Percentiles rank a stretch among this genome's conserved stretches.
These are phyloP conservation scores for Penicillium flavigenum DNA, from an alignment of 495 filamentous ascomycete species.

Conservation along the genomic window DNA sequence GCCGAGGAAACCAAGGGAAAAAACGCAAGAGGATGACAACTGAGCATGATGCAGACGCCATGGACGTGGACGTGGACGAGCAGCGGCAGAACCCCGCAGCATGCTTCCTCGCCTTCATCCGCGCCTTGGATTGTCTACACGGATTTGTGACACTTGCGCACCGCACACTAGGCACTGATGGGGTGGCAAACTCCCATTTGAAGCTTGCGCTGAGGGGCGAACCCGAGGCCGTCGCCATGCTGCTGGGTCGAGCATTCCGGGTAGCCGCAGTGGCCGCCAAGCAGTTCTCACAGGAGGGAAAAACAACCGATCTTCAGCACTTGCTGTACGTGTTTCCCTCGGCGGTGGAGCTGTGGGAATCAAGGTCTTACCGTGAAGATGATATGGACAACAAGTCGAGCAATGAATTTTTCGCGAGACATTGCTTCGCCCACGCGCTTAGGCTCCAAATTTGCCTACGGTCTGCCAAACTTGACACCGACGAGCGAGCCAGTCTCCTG, in stretches of 20 bases:
- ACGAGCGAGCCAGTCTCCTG: conserved; percentile 39
- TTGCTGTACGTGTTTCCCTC: conserved; percentile 41
- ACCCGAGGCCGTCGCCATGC: conserved; percentile 45
- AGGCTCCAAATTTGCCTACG: conserved; percentile 39
- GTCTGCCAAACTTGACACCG: conserved; percentile 36
- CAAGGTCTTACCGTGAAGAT: conserved; percentile 40
- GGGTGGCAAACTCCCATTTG: conserved; percentile 52
- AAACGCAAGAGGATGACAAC: conserved; percentile 43
- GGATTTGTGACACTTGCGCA: conserved; percentile 32
- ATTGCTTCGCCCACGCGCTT: conserved; percentile 42
- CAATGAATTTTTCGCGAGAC: conserved; percentile 43
- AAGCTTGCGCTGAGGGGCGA: conserved; percentile 50
- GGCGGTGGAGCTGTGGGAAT: conserved; percentile 48
- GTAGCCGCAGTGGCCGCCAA: conserved; percentile 37
- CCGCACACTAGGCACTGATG: conserved; percentile 29
- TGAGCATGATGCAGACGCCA: conserved; percentile 35
- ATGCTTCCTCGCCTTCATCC: conserved; percentile 44
- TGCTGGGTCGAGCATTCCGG: conserved; percentile 44
- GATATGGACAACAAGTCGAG: conserved; percentile 41
- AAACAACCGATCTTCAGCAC: conserved; percentile 43
- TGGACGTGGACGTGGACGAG: conserved; percentile 41
- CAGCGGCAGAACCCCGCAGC: conserved; percentile 36
- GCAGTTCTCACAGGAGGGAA: conserved; percentile 35
- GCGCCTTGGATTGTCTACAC: conserved; percentile 41
- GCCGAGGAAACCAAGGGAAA: conserved; percentile 43